Base-by-base conservation (phyloP, 1,284 basidiomycete genomes). In the Trichosporon sp. region DNA sequence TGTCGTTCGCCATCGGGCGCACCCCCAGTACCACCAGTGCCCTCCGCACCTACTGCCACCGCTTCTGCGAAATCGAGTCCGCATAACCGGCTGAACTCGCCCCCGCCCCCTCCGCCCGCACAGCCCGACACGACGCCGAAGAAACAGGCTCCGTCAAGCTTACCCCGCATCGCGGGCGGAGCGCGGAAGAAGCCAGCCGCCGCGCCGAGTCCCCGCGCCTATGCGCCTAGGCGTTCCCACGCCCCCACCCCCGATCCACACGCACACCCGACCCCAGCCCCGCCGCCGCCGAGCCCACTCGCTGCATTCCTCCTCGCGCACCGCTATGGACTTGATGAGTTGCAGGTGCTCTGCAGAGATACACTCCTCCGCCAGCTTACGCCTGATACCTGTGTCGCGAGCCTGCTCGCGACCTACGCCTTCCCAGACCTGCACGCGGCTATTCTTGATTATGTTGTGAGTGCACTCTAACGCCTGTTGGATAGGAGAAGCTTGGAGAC, bases 251-350 rank as follows among this genome's bases (percentile, higher is more conserved):
- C 86, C 3, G 92, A 94, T 77, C 92, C 91, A 2, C 91, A 94
- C 82, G 81, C 86, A 0, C 92, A 94, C 78, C 92, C 92, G 1
- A 88, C 90, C 2, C 51, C 56, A 1, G 56, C 69, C 1, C 74
- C 74, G 1, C 83, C 87, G 7, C 78, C 87, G 2, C 89, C 90
- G 1, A 83, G 85, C 1, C 88, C 91, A 21, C 84, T 95, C 40
- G 88, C 91, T 0, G 88, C 94, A 76, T 95, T 92, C 84, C 89
- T 91, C 77, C 86, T 93, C 14, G 91, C 92, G 10, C 92, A 94
- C 84, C 87, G 92, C 48, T 94, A 94, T 80, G 85, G 86, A 8
- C 89, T 94, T 84, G 87, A 88, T 2, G 87, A 86, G 8, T 86
- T 94, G 26, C 88, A 89, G 43, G 79, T 86, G 11, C 86, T 93